These are phyloP conservation scores for Leishmania martiniquensis DNA, from an alignment of 208 protist genomes.

Conservation along the genomic window DNA sequence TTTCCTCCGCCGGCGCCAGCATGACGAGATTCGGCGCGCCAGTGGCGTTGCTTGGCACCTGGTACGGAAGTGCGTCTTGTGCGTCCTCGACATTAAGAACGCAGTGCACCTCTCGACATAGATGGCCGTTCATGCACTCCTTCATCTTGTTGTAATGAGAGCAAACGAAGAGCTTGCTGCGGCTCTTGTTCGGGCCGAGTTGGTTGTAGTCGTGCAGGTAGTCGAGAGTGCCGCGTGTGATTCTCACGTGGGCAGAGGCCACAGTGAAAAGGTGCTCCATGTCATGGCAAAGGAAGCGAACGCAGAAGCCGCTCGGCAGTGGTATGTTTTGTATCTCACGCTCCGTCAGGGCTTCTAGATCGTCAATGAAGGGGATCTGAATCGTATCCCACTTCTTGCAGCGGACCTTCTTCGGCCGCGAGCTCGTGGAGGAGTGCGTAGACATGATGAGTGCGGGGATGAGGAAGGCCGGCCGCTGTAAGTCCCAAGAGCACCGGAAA, in stretches of 20 bases:
- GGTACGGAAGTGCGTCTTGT: constrained; percentile 52
- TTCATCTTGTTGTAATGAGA: constrained; percentile 48
- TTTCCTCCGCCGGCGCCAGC: constrained; percentile 31
- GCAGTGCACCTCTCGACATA: constrained; percentile 84
- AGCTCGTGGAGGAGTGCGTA: constrained; percentile 6
- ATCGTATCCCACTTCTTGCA: constrained; percentile 70
- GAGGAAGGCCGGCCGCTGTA: neutral
- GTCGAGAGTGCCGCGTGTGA: constrained; percentile 77
- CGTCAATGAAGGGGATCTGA: constrained; percentile 56
- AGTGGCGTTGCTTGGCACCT: constrained; percentile 74
- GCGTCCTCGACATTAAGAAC: constrained; percentile 47
- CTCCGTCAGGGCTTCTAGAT: constrained; percentile 47
- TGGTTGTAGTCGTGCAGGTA: constrained; percentile 84
- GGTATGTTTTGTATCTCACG: constrained; percentile 33
- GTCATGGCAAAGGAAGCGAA: constrained; percentile 75
- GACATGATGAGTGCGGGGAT: constrained; percentile 8
- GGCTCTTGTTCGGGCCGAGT: constrained; percentile 77
- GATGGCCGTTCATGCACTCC: constrained; percentile 57
- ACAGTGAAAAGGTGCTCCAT: constrained; percentile 79
- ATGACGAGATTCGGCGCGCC: constrained; percentile 51
- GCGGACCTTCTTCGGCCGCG: constrained; percentile 44
- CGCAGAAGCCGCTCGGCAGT: constrained; percentile 65
- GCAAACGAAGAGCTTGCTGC: constrained; percentile 75
- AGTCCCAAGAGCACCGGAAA: neutral
- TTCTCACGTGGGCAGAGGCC: constrained; percentile 47